Conservation (phyloP, 2,329 filamentous ascomycete species). For the Cordyceps pruinosa region DNA sequence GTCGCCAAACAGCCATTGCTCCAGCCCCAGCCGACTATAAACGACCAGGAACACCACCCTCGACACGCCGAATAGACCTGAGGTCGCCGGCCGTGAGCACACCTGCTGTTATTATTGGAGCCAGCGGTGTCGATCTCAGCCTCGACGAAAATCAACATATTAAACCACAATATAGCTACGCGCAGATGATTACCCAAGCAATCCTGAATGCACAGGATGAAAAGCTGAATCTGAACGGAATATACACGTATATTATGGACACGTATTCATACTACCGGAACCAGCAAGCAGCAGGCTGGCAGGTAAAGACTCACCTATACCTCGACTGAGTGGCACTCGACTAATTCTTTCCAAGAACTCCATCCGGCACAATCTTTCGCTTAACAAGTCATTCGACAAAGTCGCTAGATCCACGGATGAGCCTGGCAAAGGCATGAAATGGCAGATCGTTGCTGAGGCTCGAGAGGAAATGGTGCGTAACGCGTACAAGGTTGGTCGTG, state of each 20-base stretch:
- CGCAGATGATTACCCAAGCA: constrained; percentile 92
- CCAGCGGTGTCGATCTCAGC: constrained; percentile 65
- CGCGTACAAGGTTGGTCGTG: constrained; percentile 52
- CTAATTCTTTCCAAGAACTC: constrained; percentile 60
- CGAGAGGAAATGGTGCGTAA: constrained; percentile 84
- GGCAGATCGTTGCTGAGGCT: constrained; percentile 81
- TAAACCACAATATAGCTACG: constrained; percentile 94
- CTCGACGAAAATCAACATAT: constrained; percentile 80
- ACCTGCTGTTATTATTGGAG: constrained; percentile 30
- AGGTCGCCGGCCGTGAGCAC: constrained; percentile 30
- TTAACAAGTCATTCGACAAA: constrained; percentile 94
- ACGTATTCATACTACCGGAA: constrained; percentile 91
- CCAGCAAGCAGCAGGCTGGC: constrained; percentile 75
- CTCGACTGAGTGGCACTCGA: background rate
- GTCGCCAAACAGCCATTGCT: constrained; percentile 44
- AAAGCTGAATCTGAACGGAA: constrained; percentile 83
- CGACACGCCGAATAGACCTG: constrained; percentile 25
- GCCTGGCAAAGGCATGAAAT: constrained; percentile 98
- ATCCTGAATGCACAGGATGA: constrained; percentile 82
- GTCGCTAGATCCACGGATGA: constrained; percentile 88
- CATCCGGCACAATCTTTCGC: constrained; percentile 89
- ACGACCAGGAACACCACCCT: constrained; percentile 54
- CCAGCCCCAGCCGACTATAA: constrained; percentile 55
- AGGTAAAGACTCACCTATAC: constrained; percentile 49
- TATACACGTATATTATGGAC: constrained; percentile 87